Evolutionary conservation across 1,284 basidiomycete genomes (phyloP), one percentile per base, ranked within the genome.

Genomic region (Tilletiopsis washingtonensis): DNA sequence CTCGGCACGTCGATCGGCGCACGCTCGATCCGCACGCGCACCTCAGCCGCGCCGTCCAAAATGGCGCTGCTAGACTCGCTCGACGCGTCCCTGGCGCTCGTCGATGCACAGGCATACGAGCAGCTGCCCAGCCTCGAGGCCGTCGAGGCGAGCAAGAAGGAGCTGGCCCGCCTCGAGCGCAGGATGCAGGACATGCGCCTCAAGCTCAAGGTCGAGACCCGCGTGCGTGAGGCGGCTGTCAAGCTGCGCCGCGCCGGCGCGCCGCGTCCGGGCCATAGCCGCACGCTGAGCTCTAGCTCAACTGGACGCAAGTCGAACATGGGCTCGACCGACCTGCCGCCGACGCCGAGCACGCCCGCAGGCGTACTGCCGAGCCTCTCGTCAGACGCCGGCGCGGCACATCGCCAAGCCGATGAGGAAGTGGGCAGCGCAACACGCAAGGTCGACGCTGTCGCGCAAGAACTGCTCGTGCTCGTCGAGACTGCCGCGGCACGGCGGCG

Each of bases 171-270:
- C 15, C 47, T 64, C 40, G 62, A 64, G 24, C 43, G 48, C 32
- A 56, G 55, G n/a, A 39, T 59, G 0, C 43, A 49, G 25, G 54
- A 47, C 24, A 45, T 61, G 2, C 56, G 57, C 40, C 51, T 49
- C 36, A 67, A 67, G 44, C 56, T 67, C 46, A 60, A 61, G 32
- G 62, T 67, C 26, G 60, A 65, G 36, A 58, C 53, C 44, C 53
- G 56, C 36, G 62, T 67, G 26, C 49, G 62, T 17, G 64, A 67
- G 39, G 64, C 62, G 17, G 62, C 64, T 27, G 54, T 62, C n/a
- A 61, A 61, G 20, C 49, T 67, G 7, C 59, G 62, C 37, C 61
- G 52, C 26, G 60, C 62, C n/a, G n/a, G n/a, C n/a, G n/a, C n/a
- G n/a, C n/a, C n/a, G n/a, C n/a, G n/a, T n/a, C n/a, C n/a, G n/a